Evolutionary conservation across 1,284 basidiomycete species (phyloP).

Genomic region (Ganoderma sinense): DNA sequence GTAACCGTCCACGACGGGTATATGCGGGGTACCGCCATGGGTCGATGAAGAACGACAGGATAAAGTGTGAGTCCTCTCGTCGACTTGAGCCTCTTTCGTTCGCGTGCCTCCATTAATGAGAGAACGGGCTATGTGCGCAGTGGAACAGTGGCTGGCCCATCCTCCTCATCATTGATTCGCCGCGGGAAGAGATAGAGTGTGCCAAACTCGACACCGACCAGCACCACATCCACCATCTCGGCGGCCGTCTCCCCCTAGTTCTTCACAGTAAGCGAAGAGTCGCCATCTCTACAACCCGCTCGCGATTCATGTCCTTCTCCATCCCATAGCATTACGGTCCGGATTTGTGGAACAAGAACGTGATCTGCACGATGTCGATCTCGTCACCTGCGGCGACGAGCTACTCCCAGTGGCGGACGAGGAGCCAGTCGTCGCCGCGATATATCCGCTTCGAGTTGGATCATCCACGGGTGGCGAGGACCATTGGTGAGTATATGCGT

Average conservation of each 20-base stretch:
- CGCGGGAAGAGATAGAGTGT: constrained; percentile 41
- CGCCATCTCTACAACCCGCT: too few relatives aligned
- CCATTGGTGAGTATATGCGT: too few relatives aligned
- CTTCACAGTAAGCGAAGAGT: constrained; percentile 50
- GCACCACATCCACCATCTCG: constrained; percentile 44
- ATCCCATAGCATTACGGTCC: constrained; percentile 55
- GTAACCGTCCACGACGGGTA: constrained; percentile 39
- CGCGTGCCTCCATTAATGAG: neutral
- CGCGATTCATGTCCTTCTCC: too few relatives aligned
- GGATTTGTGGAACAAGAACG: constrained; percentile 71
- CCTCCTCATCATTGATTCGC: constrained; percentile 41
- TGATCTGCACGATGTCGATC: too few relatives aligned
- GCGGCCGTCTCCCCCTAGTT: constrained; percentile 63
- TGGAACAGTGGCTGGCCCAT: constrained; percentile 58
- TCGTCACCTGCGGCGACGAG: too few relatives aligned
- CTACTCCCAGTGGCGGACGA: too few relatives aligned
- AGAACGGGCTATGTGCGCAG: constrained; percentile 29
- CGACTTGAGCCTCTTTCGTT: neutral
- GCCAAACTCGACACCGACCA: constrained; percentile 45
- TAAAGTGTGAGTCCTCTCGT: constrained; percentile 41
- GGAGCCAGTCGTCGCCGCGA: too few relatives aligned
- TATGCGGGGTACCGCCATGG: constrained; percentile 43
- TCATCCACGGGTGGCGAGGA: too few relatives aligned
- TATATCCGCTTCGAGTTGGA: too few relatives aligned
- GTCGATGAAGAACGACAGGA: too few relatives aligned